Base-by-base conservation (phyloP, 306 rosid genomes). In the Vachellia pachyceras region DNA sequence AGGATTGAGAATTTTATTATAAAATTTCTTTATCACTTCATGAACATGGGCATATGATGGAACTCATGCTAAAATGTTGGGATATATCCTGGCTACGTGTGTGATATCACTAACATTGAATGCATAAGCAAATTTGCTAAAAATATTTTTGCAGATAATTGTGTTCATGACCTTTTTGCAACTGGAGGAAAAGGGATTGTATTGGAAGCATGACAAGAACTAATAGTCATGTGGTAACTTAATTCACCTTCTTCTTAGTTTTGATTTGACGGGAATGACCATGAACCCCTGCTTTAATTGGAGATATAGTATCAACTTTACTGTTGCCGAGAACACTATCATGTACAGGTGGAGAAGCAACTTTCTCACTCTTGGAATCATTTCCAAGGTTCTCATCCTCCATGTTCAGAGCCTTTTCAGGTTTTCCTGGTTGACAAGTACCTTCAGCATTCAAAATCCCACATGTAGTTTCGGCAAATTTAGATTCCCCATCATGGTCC, bases 161-260 rank as follows among this genome's bases (percentile, higher is more conserved):
- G 73, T 41, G 35, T 40, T 68, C 42, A 68, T 41, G 35, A 33
- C 20, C 17, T 9, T 6, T 41, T 41, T 40, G 35, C 73, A 41
- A 68, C 35, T 2, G 9, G 47, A 20, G 72, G 6, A 67, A 3
- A 45, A n/a, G 7, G 46, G 25, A 14, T 17, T 65, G 45, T 72
- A 29, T 72, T n/a, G 29, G 35, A 42, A 85, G 77, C 72, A 49
- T 13, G 44, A 75, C 20, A 57, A 46, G 58, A 80, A 80, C 64
- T 33, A 73, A 78, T 5, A 46, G 14, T 60, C 68, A 63, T 49
- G 47, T 67, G 76, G 37, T 41, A 69, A 35, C 80, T 88, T 87
- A 93, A 91, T 92, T 95, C 84, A 89, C 87, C 87, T 95, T 95
- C 89, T 89, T 95, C 82, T 90, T 86, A 77, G 90, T 86, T 83